These are phyloP conservation scores for Malassezia furfur DNA, from an alignment of 1,284 basidiomycete genomes.

Conservation along the genomic window DNA sequence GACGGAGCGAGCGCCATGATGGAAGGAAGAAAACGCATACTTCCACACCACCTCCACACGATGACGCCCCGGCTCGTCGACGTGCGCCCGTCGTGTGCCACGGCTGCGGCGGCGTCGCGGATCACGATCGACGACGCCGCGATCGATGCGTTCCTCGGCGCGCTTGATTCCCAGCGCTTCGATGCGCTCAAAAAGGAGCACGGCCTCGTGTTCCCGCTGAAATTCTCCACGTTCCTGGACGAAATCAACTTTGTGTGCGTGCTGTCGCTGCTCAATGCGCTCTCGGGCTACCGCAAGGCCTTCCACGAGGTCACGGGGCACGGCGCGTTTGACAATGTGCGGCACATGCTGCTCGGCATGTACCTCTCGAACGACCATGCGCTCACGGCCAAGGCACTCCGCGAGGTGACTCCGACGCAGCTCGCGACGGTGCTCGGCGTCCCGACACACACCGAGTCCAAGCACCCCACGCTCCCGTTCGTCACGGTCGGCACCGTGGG, in stretches of 20 bases:
- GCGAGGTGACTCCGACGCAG: slow-evolving; percentile 13
- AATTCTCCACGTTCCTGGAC: slow-evolving; percentile 22
- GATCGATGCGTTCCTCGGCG: slow-evolving; percentile 26
- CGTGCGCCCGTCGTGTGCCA: slow-evolving; percentile 18
- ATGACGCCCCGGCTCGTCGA: slow-evolving; percentile 15
- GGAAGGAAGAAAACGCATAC: slow-evolving; percentile 3
- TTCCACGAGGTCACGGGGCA: slow-evolving; percentile 31
- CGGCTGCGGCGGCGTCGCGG: neutral
- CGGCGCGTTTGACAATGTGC: slow-evolving; percentile 36
- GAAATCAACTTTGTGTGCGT: slow-evolving; percentile 40
- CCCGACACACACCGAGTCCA: slow-evolving; percentile 54
- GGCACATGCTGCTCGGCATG: slow-evolving; percentile 29
- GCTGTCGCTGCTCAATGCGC: slow-evolving; percentile 36
- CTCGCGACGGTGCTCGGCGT: slow-evolving; percentile 31
- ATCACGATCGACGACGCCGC: slow-evolving; percentile 12
- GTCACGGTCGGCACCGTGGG: slow-evolving; percentile 63
- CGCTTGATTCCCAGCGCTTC: slow-evolving; percentile 15
- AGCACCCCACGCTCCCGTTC: slow-evolving; percentile 62
- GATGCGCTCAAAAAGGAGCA: slow-evolving; percentile 22
- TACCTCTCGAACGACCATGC: slow-evolving; percentile 26
- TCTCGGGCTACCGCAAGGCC: slow-evolving; percentile 30
- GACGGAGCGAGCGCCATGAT: slow-evolving; percentile 11
- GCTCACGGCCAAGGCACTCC: slow-evolving; percentile 24
- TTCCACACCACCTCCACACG: slow-evolving; percentile 6
- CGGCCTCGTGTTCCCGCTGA: slow-evolving; percentile 34